Evolutionary conservation across 352 stramenopile species (phyloP).

Genomic region (Phytophthora palmivora): DNA sequence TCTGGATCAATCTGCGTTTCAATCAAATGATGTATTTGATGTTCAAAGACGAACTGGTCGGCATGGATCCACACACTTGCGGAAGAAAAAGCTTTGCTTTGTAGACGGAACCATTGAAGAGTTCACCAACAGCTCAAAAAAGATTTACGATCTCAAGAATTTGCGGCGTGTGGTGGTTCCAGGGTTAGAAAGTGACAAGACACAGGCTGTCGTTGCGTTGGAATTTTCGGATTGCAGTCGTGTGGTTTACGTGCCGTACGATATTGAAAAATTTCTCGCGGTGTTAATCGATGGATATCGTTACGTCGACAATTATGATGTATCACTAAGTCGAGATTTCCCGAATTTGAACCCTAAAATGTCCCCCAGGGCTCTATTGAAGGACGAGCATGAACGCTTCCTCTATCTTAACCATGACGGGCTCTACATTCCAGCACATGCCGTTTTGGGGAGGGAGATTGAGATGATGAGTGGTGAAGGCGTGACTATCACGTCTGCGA

Average conservation of each 20-base stretch:
- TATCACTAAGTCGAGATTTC: constrained; percentile 73
- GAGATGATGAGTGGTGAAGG: constrained; percentile 60
- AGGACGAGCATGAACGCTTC: constrained; percentile 55
- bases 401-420: constrained; percentile 73
- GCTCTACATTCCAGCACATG: constrained; percentile 62
- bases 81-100: constrained; percentile 73
- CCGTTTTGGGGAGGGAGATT: constrained; percentile 64
- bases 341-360: constrained; percentile 72
- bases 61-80: constrained; percentile 63
- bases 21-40: constrained; percentile 54
- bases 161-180: constrained; percentile 62
- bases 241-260: constrained; percentile 63
- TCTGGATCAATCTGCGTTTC: constrained; percentile 47
- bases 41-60: constrained; percentile 64
- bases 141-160: constrained; percentile 62
- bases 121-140: constrained; percentile 53
- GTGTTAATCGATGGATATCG: constrained; percentile 77
- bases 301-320: constrained; percentile 63
- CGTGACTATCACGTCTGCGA: constrained; percentile 45
- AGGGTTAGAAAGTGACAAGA: constrained; percentile 30
- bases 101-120: constrained; percentile 61
- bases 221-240: constrained; percentile 74
- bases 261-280: constrained; percentile 66
- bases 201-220: constrained; percentile 57
- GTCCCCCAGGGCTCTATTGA: constrained; percentile 56